Conservation (phyloP, 1,139 yeast species). For the Sugiyamaella pinicola region DNA sequence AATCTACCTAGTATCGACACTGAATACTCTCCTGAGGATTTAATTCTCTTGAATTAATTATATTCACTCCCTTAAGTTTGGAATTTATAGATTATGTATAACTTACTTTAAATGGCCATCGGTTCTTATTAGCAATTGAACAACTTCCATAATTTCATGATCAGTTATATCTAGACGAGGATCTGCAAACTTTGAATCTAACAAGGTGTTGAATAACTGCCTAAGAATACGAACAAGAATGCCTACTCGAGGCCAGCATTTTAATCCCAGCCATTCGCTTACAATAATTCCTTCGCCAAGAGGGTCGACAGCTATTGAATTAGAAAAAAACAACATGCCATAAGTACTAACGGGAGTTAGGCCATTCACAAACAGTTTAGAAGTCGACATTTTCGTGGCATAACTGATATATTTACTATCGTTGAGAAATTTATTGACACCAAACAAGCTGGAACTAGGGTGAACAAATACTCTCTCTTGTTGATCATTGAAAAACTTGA, state of each 20-base stretch:
- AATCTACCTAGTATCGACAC: not conserved
- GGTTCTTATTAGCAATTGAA: constrained; percentile 24
- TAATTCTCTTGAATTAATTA: constrained; percentile 6
- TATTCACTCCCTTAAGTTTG: too few species aligned
- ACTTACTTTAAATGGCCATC: constrained; percentile 22
- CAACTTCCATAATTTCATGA: constrained; percentile 34
- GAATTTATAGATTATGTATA: not conserved
- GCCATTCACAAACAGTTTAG: constrained; percentile 70
- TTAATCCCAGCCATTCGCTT: constrained; percentile 78
- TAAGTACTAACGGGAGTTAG: constrained; percentile 76
- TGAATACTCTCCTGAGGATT: constrained; percentile 2
- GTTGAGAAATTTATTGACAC: constrained; percentile 41
- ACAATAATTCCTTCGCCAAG: constrained; percentile 49
- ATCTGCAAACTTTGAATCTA: constrained; percentile 58
- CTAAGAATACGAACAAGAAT: constrained; percentile 76
- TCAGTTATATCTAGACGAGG: constrained; percentile 41
- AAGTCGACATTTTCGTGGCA: constrained; percentile 51
- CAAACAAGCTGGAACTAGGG: constrained; percentile 76
- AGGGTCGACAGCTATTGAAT: constrained; percentile 68
- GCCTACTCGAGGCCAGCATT: constrained; percentile 94
- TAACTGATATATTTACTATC: constrained; percentile 42
- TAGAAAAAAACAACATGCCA: constrained; percentile 77
- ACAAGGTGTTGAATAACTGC: constrained; percentile 62
- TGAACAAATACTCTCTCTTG: constrained; percentile 67
- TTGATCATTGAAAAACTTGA: constrained; percentile 53